Percentiles rank a stretch among this genome's conserved stretches.
Evolutionary conservation across 1,284 basidiomycete species (phyloP).

Genomic region (Leccinum angustisporum): DNA sequence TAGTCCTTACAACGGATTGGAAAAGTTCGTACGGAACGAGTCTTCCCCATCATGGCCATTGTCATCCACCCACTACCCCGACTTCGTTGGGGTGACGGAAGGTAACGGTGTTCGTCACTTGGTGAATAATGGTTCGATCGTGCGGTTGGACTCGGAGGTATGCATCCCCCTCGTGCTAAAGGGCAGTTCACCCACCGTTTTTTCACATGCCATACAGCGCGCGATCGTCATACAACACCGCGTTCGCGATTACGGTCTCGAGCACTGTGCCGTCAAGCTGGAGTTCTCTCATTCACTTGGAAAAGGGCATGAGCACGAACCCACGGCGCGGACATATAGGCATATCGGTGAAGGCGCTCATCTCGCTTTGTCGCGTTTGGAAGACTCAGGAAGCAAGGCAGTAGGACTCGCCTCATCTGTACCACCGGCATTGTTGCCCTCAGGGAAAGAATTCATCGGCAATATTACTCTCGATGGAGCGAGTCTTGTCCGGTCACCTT

Average conservation of each 20-base stretch:
- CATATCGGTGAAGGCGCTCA: slow-evolving; percentile 19
- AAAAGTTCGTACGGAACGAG: slow-evolving; percentile 23
- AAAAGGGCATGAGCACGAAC: slow-evolving; percentile 2
- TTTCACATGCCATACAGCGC: slow-evolving; percentile 9
- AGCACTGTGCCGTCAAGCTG: slow-evolving; percentile 17
- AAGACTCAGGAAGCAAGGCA: slow-evolving; percentile 6
- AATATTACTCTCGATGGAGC: slow-evolving; percentile 17
- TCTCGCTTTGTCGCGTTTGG: slow-evolving; percentile 22
- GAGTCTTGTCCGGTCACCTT: slow-evolving; percentile 10
- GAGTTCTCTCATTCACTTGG: slow-evolving; percentile 7
- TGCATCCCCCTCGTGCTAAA: neutral
- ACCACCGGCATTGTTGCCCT: slow-evolving; percentile 13
- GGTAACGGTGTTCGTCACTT: slow-evolving; percentile 9
- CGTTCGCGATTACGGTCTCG: slow-evolving; percentile 26
- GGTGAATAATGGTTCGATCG: slow-evolving; percentile 22
- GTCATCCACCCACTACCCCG: slow-evolving; percentile 21
- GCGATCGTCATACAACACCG: slow-evolving; percentile 24
- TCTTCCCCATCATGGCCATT: slow-evolving; percentile 30
- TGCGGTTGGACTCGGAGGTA: slow-evolving; percentile 23
- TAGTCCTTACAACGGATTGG: slow-evolving; percentile 27
- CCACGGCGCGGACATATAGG: slow-evolving; percentile 15
- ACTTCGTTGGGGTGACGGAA: slow-evolving; percentile 25
- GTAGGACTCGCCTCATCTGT: slow-evolving; percentile 8
- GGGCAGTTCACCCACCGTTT: neutral
- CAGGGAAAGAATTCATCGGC: slow-evolving; percentile 17